Evolutionary conservation across 306 rosid genomes (phyloP), one percentile per base, ranked within the genome.

Genomic region (Cicer judaicum): DNA sequence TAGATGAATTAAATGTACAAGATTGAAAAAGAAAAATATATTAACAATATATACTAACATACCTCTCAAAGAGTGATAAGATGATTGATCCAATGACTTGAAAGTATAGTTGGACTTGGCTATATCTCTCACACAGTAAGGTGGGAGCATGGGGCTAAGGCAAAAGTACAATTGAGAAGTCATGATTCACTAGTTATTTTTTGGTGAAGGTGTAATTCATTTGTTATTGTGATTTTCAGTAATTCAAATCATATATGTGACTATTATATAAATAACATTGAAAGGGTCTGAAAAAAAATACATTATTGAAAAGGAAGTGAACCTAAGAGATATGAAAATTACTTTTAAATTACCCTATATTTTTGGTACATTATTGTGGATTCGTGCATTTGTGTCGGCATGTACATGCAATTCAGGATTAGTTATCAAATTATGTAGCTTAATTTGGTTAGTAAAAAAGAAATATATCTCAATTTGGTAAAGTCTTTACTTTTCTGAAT

Each of bases 21-120:
- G 0, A 42, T 48, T 47, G 9, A 52, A 77, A 46, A 40, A 10
- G 2, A 24, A 24, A 24, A 24, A 24, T 24, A 24, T 24, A 34
- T 21, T 11, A 2, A 46, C 0, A 46, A 12, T 29, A 8, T 5
- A 71, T 10, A 11, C n/a, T 0, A n/a, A 41, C 53, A 15, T 18
- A 83, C 84, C 81, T 7, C 14, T 2, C 0, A 46, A 79, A 49
- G 69, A 41, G 42, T 24, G n/a, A 60, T 14, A 46, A 49, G 81
- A 50, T 44, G 68, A 10, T 9, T 2, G 78, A 64, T 8, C 39
- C 21, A 3, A 1, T 19, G 12, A 24, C 10, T 42, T 69, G 41
- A 4, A 38, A 11, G 59, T 10, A 66, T 12, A 19, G 11, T 10
- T 6, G 24, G 40, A 46, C 36, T 49, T 47, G 62, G 60, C 11